A percentile compares a stretch with the other conserved stretches of the same genome.
Evolutionary conservation across 2,329 filamentous ascomycete species (phyloP).

Genomic region (Cordyceps farinosa): DNA sequence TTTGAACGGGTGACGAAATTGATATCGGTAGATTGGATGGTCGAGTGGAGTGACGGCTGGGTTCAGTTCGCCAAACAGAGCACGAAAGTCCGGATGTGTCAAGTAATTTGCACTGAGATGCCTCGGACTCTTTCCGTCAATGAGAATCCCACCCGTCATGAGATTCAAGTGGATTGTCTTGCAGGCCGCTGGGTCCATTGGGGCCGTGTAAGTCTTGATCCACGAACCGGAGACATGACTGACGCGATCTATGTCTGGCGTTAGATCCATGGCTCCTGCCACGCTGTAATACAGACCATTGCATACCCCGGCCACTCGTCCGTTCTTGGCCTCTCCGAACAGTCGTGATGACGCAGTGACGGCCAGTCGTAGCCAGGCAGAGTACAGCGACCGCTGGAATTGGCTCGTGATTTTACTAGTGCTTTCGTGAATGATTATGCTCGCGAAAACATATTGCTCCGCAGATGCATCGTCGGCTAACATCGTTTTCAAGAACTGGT

Average conservation of each 20-base stretch:
- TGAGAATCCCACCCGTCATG: neutral
- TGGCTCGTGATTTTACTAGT: neutral
- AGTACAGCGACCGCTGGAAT: neutral
- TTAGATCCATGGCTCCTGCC: neutral
- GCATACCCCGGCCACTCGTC: rapidly evolving
- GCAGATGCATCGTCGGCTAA: rapidly evolving
- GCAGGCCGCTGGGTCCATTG: rapidly evolving
- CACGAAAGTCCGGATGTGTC: neutral
- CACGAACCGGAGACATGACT: neutral
- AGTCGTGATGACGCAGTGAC: neutral
- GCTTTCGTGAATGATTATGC: neutral
- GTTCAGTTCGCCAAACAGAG: neutral
- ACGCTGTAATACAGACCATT: neutral
- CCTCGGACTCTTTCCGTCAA: neutral
- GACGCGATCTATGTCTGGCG: neutral
- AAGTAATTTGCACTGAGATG: neutral
- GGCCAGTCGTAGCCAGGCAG: neutral
- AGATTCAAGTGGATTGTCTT: conserved; percentile 19
- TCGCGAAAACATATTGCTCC: neutral
- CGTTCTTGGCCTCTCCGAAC: neutral
- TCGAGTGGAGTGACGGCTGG: neutral
- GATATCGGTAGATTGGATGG: neutral
- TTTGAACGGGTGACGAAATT: neutral
- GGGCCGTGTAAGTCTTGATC: neutral
- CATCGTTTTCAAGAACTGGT: neutral